A percentile compares a stretch with the other conserved stretches of the same genome.
Evolutionary conservation across 2,329 filamentous ascomycete genomes (phyloP).

Genomic region (Cytospora chrysosperma): DNA sequence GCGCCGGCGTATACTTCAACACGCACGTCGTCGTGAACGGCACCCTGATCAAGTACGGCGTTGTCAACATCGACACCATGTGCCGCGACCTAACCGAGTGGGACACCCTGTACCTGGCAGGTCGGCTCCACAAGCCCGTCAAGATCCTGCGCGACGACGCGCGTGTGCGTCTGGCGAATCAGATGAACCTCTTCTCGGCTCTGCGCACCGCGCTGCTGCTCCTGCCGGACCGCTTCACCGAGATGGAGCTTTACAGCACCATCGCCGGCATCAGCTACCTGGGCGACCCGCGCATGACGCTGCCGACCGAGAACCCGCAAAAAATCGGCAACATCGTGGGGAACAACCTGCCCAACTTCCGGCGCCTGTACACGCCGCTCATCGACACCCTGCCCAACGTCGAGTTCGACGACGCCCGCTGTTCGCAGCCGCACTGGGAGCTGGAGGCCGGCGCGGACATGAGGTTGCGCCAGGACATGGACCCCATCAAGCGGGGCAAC

Average conservation of each 20-base stretch:
- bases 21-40: conserved; percentile 93
- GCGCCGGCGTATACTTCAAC: conserved; percentile 96
- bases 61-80: conserved; percentile 89
- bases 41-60: conserved; percentile 95
- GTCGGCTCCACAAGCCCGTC: conserved; percentile 92
- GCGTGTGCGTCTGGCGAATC: conserved; percentile 87
- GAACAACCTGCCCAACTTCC: conserved; percentile 88
- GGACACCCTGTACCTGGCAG: conserved; percentile 95
- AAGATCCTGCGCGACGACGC: conserved; percentile 96
- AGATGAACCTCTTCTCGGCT: conserved; percentile 91
- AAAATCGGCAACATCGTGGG: conserved; percentile 95
- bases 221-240: conserved; percentile 79
- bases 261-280: conserved; percentile 93
- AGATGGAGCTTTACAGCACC: conserved; percentile 82
- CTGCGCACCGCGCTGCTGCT: conserved; percentile 86
- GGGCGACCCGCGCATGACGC: conserved; percentile 91
- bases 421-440: conserved; percentile 59
- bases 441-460: conserved; percentile 64
- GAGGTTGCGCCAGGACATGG: conserved; percentile 83
- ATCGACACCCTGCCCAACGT: conserved; percentile 90
- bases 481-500: conserved; percentile 84
- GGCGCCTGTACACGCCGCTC: conserved; percentile 84
- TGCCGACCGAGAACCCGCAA: conserved; percentile 84
- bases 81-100: conserved; percentile 84
- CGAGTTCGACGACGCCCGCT: conserved; percentile 66